Evolutionary conservation across 352 stramenopile genomes (phyloP).

Genomic region (Globisporangium nodosum): DNA sequence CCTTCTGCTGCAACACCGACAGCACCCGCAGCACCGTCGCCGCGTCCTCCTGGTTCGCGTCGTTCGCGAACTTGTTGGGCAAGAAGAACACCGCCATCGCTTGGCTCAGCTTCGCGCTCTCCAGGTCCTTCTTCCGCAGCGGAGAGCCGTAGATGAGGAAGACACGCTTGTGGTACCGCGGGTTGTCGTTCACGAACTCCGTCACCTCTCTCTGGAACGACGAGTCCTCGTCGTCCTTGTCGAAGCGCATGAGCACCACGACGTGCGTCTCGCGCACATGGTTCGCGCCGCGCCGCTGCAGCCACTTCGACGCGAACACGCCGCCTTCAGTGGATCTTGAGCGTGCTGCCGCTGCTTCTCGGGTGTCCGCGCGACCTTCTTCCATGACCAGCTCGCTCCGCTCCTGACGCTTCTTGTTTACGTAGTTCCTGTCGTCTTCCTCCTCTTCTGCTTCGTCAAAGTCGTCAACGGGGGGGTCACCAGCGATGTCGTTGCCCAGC

Average conservation of each 20-base stretch:
- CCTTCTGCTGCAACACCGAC: conserved; percentile 59
- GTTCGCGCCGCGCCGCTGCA: conserved; percentile 32
- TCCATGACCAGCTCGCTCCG: conserved; percentile 4
- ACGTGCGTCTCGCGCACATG: conserved; percentile 75
- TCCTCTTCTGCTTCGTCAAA: neutral
- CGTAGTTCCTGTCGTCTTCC: too few species aligned
- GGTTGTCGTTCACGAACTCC: conserved; percentile 65
- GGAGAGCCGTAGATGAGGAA: conserved; percentile 76
- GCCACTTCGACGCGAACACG: conserved; percentile 35
- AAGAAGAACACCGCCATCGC: conserved; percentile 82
- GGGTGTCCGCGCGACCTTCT: conserved; percentile 4
- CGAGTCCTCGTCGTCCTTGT: conserved; percentile 34
- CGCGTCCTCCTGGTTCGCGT: conserved; percentile 77
- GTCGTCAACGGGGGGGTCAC: neutral
- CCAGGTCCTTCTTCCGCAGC: conserved; percentile 45
- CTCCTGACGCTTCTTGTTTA: too few species aligned
- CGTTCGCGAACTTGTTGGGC: conserved; percentile 76
- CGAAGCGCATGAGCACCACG: conserved; percentile 74
- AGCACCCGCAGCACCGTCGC: conserved; percentile 78
- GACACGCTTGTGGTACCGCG: conserved; percentile 70
- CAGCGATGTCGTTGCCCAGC: neutral
- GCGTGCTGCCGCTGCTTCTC: neutral
- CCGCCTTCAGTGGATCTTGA: neutral
- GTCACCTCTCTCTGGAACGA: conserved; percentile 61
- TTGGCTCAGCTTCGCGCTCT: conserved; percentile 50